phyloP scores from a whole-genome alignment of 129 eudicot species.

The Tanacetum coccineum region DNA sequence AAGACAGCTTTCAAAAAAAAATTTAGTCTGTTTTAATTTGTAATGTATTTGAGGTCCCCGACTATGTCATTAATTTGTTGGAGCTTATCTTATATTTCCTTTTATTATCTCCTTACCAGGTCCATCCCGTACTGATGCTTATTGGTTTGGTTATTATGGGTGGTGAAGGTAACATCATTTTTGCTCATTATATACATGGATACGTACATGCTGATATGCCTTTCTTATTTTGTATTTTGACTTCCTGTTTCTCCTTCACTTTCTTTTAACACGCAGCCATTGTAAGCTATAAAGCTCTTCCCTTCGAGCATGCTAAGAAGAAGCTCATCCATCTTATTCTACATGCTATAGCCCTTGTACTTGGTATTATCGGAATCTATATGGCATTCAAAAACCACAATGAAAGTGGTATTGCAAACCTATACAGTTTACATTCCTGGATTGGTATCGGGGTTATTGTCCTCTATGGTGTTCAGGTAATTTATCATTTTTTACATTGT shows the following conservation, averaged over 20 bases:
- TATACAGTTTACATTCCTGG: slow-evolving; percentile 99
- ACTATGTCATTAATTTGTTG: not conserved
- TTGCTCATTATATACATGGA: not conserved
- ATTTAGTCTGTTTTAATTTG: not conserved
- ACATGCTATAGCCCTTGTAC: slow-evolving; percentile 77
- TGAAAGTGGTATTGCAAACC: slow-evolving; percentile 74
- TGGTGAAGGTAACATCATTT: slow-evolving; percentile 73
- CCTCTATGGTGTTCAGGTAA: slow-evolving; percentile 92
- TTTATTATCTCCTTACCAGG: slow-evolving; percentile 38
- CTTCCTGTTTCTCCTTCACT: not conserved
- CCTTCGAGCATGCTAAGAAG: slow-evolving; percentile 76
- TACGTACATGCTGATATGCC: too few relatives aligned
- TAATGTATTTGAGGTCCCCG: not conserved
- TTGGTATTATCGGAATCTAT: slow-evolving; percentile 82
- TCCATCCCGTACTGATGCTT: slow-evolving; percentile 94
- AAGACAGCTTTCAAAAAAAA: not conserved
- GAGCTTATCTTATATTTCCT: slow-evolving; percentile 6
- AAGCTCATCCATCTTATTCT: slow-evolving; percentile 81
- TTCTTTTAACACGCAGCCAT: slow-evolving; percentile 53
- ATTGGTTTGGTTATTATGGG: slow-evolving; percentile 91
- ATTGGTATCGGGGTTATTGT: slow-evolving; percentile 72
- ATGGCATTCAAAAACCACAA: slow-evolving; percentile 88
- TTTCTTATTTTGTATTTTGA: not conserved
- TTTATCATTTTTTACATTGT: not conserved
- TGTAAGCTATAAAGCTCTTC: slow-evolving; percentile 78